phyloP scores from a whole-genome alignment of 2,329 filamentous ascomycete genomes.

The Trichoderma aggressivum region DNA sequence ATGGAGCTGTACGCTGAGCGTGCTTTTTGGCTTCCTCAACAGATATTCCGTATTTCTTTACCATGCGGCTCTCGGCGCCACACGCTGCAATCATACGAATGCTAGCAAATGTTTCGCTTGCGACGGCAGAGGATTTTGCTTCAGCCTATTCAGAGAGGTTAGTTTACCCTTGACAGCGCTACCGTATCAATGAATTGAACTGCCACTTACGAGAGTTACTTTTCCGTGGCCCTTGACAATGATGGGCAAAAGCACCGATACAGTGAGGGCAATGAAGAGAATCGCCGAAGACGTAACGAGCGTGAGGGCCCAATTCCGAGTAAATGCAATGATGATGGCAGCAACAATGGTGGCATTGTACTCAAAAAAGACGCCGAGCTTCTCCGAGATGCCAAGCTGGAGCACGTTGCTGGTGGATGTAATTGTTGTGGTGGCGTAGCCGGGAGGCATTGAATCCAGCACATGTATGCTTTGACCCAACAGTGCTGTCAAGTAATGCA shows the following conservation, averaged over 20 bases:
- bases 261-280: slow-evolving; percentile 51
- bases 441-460: slow-evolving; percentile 62
- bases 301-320: slow-evolving; percentile 56
- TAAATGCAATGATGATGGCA: slow-evolving; percentile 54
- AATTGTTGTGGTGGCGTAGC: slow-evolving; percentile 60
- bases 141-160: slow-evolving; percentile 39
- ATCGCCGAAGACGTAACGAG: slow-evolving; percentile 57
- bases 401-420: slow-evolving; percentile 61
- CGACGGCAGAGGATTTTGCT: slow-evolving; percentile 55
- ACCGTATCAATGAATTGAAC: too few species aligned
- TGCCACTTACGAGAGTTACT: slow-evolving; percentile 41
- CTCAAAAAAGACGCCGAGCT: slow-evolving; percentile 57
- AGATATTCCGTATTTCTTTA: slow-evolving; percentile 51
- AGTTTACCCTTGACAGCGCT: neutral
- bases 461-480: slow-evolving; percentile 65
- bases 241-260: slow-evolving; percentile 50
- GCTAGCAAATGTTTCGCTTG: slow-evolving; percentile 57
- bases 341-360: slow-evolving; percentile 51
- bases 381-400: slow-evolving; percentile 64
- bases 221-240: slow-evolving; percentile 51
- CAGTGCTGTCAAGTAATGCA: slow-evolving; percentile 61
- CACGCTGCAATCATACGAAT: slow-evolving; percentile 62
- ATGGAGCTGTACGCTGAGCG: slow-evolving; percentile 47
- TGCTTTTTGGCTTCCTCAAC: slow-evolving; percentile 52
- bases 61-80: slow-evolving; percentile 55